Evolutionary conservation across 1,284 basidiomycete species (phyloP), one percentile per base, ranked within the genome.

Genomic region (Ceratobasidium sp.): DNA sequence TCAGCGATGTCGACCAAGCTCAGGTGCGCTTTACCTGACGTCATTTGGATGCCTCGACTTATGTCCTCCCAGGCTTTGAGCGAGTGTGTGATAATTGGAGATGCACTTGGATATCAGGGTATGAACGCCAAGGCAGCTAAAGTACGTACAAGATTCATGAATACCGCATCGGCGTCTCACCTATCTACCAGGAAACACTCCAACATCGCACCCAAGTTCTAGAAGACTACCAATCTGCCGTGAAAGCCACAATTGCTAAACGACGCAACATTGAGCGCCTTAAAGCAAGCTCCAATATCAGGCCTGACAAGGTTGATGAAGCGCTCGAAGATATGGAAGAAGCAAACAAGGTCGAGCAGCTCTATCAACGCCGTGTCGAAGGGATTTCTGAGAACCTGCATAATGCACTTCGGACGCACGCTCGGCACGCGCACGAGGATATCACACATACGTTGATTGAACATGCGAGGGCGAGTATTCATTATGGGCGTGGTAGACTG

Each of bases 111-210:
- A 0, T 98, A 98, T 82, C 95, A 98, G 83, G 93, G 95, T 19
- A 87, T 96, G 83, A 98, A 98, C 79, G 95, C 97, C n/a, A 89
- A 92, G 57, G 94, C 96, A 14, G 96, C 95, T 1, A 97, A 96
- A 79, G 85, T 84, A 31, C 53, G 82, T 9, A 45, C 41, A 22
- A 29, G 29, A 60, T 51, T 45, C 72, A 27, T 5, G 36, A 41
- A 4, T 14, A 31, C 72, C 9, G 45, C 56, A 31, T 44, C 44
- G 41, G 0, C n/a, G 14, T 51, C 22, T 60, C 51, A 65, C 45
- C 57, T 4, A 15, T 36, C 63, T 41, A 50, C 47, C 31, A 86
- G 84, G 96, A 98, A 80, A 96, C 96, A 0, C 83, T 98, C 14
- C 87, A 89, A 74, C 94, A 96, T 84, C 90, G 96, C 8, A 94